Evolutionary conservation across 345 rosid species (phyloP).

Genomic region (Trapa incisa): DNA sequence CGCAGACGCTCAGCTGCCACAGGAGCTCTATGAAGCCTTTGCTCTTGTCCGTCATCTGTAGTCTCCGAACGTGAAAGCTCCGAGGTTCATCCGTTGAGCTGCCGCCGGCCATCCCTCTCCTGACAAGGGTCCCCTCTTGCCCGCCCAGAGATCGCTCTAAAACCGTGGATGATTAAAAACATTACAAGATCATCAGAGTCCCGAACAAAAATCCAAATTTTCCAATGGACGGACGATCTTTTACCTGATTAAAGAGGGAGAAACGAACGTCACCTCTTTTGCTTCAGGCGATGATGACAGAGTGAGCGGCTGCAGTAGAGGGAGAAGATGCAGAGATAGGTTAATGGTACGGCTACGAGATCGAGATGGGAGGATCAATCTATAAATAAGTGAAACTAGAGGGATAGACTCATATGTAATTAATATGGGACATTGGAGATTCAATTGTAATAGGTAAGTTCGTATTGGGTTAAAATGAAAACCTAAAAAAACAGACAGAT

Average conservation of each 20-base stretch:
- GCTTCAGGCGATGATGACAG: neutral
- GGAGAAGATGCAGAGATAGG: neutral
- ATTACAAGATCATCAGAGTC: too few relatives aligned
- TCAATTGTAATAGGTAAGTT: too few relatives aligned
- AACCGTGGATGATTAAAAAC: too few relatives aligned
- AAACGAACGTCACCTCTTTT: neutral
- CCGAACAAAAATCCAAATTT: too few relatives aligned
- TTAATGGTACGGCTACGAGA: too few relatives aligned
- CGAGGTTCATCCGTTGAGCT: conserved; percentile 10
- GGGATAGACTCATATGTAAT: too few relatives aligned
- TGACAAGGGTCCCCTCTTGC: neutral
- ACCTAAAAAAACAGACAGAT: too few relatives aligned
- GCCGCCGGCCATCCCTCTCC: conserved; percentile 18
- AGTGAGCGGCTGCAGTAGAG: neutral
- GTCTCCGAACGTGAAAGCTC: conserved; percentile 35
- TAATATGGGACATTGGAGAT: too few relatives aligned
- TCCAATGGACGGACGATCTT: neutral
- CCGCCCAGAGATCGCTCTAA: neutral
- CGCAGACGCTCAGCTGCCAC: conserved; percentile 45
- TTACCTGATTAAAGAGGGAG: neutral
- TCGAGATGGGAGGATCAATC: too few relatives aligned
- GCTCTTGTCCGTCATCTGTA: conserved; percentile 54
- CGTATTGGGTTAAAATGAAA: too few relatives aligned
- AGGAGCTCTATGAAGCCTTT: conserved; percentile 70
- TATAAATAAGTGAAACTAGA: too few relatives aligned